Base-by-base conservation (phyloP, 2,329 filamentous ascomycete genomes). In the Cladobotryum mycophilum region DNA sequence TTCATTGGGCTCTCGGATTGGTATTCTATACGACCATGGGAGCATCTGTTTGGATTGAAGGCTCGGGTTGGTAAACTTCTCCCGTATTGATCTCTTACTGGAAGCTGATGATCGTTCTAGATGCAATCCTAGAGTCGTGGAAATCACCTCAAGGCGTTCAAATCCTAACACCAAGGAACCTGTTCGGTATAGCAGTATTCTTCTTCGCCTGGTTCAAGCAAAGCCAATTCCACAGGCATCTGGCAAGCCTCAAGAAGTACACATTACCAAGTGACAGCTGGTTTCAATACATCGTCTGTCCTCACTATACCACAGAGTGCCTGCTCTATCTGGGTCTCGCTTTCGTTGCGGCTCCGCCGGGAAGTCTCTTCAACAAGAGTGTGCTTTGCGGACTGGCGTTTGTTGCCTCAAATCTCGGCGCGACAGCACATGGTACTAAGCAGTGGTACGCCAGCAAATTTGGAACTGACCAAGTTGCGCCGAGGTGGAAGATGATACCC, bases 281-380 rank as follows among this genome's bases (percentile, higher is more conserved):
- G 51, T 99, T 97, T 67, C 74, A 74, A 41, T 74, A 76, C 51
- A 68, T 95, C 18, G 70, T 96, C 37, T 95, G 88, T 60, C 90
- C 93, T 15, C 93, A 99, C 69, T 99, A 97, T 68, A 87, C 87
- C 3, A 89, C 86, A 61, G 93, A 97, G 70, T 91, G 88, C 63
- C 65, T 86, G 38, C 81, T 96, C 52, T 97, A 99, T 65, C 64
- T 90, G 17, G 79, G 85, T n/a, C 70, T 99, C 56, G 80, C 89
- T 3, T 69, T 93, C 42, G 67, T 86, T 37, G 83, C 85, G 30
- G 89, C 91, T 1, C 90, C 91, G 0, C 61, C 70, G 7, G 86
- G 83, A 11, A 68, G 73, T 33, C 56, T 79, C 49, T 65, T 89
- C 52, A 96, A 96, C 67, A 79, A 73, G 64, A 92, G 91, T 0